Evolutionary conservation across 2,329 filamentous ascomycete genomes (phyloP), one percentile per base, ranked within the genome.

Genomic region (Monilinia laxa): DNA sequence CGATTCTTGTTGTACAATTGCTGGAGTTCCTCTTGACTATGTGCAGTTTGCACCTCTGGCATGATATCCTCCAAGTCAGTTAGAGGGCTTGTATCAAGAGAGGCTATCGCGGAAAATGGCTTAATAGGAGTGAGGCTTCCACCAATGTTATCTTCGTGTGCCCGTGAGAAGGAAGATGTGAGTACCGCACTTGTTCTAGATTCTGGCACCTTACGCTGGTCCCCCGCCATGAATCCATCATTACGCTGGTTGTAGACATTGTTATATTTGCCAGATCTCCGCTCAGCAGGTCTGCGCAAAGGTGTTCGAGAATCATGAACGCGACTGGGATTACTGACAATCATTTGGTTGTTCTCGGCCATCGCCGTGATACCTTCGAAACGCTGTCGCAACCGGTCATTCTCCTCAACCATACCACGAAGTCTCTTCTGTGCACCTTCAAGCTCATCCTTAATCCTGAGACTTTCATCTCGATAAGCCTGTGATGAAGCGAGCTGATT

Each of bases 61-160:
- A 66, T 57, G 11, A 66, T 45, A 14, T 51, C 54, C 25, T 58
- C 67, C 18, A 57, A 25, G 35, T 68, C 63, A 16, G 47, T 54
- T 10, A 65, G 52, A 23, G 68, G 52, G 49, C 66, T 68, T 18
- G 64, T 51, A 10, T 16, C 45, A 2, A 51, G 47, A 38, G 68
- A 60, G 54, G 49, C 7, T 12, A 56, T 40, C 40, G 42, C 57
- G 18, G 65, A 66, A 47, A 67, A 68, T 23, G 57, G 65, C 51
- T 28, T 64, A 42, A 66, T 62, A 14, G 52, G 63, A 23, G 28
- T 62, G 18, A 42, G 45, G 12, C 12, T 52, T 53, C 20, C 28
- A 18, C 51, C 14, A 14, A 10, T 51, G 25, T 52, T 53, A 6
- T 45, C 56, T 9, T 35, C 49, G 35, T 28, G 35, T 40, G 25